A percentile compares a stretch with the other conserved stretches of the same genome.
Evolutionary conservation across 2,329 filamentous ascomycete species (phyloP).

Genomic region (Arthrobotrys entomopaga): DNA sequence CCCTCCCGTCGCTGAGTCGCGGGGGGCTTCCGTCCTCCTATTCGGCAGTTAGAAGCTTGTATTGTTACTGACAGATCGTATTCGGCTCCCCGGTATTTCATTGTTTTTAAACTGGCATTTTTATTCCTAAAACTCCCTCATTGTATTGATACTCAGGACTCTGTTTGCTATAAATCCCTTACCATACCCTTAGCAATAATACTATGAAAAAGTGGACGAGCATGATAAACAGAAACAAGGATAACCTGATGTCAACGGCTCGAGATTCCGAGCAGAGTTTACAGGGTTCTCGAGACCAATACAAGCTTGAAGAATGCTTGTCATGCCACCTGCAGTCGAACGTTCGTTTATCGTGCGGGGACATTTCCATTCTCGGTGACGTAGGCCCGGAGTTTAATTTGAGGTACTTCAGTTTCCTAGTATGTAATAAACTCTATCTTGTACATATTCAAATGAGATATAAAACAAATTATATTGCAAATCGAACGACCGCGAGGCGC

Average conservation of each 20-base stretch:
- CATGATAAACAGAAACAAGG: background rate
- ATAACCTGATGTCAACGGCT: conserved; percentile 15
- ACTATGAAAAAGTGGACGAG: background rate
- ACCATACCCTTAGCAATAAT: background rate
- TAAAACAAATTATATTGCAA: no score
- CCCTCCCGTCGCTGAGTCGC: conserved; percentile 14
- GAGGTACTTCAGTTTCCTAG: no score
- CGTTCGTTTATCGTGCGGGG: no score
- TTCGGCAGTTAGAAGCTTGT: conserved; percentile 25
- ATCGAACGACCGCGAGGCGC: no score
- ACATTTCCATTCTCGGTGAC: no score
- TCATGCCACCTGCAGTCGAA: background rate
- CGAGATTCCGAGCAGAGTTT: conserved; percentile 23
- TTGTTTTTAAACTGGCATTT: background rate
- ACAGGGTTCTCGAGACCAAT: conserved; percentile 11
- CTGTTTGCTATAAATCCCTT: conserved; percentile 5
- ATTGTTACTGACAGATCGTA: no score
- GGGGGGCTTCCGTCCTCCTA: conserved; percentile 21
- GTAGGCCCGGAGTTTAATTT: no score
- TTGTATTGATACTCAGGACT: background rate
- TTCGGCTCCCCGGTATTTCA: conserved; percentile 40
- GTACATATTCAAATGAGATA: no score
- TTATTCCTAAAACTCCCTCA: background rate
- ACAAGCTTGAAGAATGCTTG: background rate
- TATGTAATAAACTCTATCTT: no score